Evolutionary conservation across 108 stramenopile genomes (phyloP), one percentile per base, ranked within the genome.

Genomic region (Parmales sp.): DNA sequence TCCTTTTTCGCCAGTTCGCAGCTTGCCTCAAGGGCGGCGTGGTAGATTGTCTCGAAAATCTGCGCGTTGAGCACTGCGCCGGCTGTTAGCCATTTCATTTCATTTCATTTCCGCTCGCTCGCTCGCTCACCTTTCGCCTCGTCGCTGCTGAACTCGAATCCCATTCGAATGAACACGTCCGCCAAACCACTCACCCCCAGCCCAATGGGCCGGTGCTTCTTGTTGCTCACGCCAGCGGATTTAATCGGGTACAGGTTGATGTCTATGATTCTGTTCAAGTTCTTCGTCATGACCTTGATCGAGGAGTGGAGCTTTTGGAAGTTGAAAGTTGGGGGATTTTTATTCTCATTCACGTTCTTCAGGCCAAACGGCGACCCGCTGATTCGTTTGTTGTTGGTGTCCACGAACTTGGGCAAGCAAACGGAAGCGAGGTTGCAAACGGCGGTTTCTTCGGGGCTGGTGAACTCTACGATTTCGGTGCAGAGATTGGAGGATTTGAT

Each of bases 401-500:
- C 39, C 38, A 65, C 64, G 64, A 65, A 41, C 16, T 22, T 38
- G 49, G n/a, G 13, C 23, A 86, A 78, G 76, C 75, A 87, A 75
- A 92, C 83, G 60, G 87, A 86, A 1, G 95, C 95, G 38, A 97
- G 82, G 76, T 95, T 97, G 84, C 95, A 97, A 7, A 97, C 95
- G 11, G 95, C 95, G 28, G 92, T 87, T 75, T 96, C 95, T 44
- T 98, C 94, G 36, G 85, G 73, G 64, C 83, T 74, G n/a, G 95
- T 94, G 73, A 89, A 95, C 77, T 96, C 93, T 54, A 96, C 83
- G 65, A 98, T 96, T 81, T 96, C 95, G 8, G 92, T 93, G 78
- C 97, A 98, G 37, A 98, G 82, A 74, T 98, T 98, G 72, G 90
- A 91, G 65, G 88, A 87, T 72, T 93, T 90, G 77, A 98, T 96